A percentile compares a stretch with the other conserved stretches of the same genome.
Conservation (phyloP, 2,329 filamentous ascomycete genomes). For the Teratosphaeria viscida region DNA sequence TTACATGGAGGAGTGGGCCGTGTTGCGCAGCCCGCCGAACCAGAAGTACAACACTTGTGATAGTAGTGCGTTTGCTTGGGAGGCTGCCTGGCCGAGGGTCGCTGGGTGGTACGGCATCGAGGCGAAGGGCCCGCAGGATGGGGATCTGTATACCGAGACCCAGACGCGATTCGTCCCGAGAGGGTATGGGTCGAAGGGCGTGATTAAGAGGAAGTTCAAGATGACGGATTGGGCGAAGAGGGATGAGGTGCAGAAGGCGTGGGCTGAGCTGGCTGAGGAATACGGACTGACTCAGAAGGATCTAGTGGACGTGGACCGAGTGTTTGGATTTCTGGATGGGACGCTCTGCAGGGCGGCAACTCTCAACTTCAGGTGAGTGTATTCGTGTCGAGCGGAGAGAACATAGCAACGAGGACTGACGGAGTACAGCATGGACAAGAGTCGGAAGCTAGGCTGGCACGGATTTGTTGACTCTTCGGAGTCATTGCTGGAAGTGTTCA, state of each 20-base stretch:
- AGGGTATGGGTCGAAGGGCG: constrained; percentile 19
- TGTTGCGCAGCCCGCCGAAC: constrained; percentile 31
- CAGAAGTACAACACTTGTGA: constrained; percentile 43
- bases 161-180: constrained; percentile 17
- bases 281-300: constrained; percentile 28
- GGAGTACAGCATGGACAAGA: constrained; percentile 32
- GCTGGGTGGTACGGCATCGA: constrained; percentile 35
- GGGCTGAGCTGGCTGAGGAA: constrained; percentile 33
- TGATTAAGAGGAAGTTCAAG: constrained; percentile 17
- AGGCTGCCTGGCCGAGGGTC: constrained; percentile 39
- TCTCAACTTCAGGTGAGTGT: constrained; percentile 12
- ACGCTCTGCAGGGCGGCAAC: constrained; percentile 26
- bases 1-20: constrained; percentile 42
- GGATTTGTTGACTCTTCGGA: constrained; percentile 34
- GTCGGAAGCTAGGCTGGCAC: constrained; percentile 36
- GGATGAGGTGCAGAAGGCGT: constrained; percentile 35
- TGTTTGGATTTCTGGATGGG: constrained; percentile 39
- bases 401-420: not conserved
- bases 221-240: constrained; percentile 36
- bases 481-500: constrained; percentile 31
- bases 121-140: constrained; percentile 16
- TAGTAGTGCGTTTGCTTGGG: constrained; percentile 38
- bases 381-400: not conserved
- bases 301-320: constrained; percentile 33
- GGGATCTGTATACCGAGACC: constrained; percentile 13